These are phyloP conservation scores for Plantago major DNA, from an alignment of 257 asterid species.

Conservation along the genomic window DNA sequence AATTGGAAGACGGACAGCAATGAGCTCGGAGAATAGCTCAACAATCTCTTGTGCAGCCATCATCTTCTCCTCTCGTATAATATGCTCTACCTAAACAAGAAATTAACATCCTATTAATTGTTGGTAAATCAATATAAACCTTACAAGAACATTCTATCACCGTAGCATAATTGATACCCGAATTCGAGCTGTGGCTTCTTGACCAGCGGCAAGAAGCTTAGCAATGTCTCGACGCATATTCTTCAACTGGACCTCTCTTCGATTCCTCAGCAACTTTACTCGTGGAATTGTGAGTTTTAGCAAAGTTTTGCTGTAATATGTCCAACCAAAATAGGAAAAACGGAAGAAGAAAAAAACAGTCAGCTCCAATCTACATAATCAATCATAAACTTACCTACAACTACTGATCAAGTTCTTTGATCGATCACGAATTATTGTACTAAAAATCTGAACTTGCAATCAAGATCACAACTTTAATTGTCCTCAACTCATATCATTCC, in stretches of 20 bases:
- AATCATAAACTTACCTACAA: no score
- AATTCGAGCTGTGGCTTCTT: slow-evolving; percentile 96
- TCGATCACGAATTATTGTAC: no score
- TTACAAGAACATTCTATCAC: not conserved
- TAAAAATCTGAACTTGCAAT: no score
- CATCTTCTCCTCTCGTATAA: slow-evolving; percentile 91
- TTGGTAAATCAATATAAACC: no score
- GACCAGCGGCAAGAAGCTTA: slow-evolving; percentile 92
- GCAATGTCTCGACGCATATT: slow-evolving; percentile 93
- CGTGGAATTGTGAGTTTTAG: slow-evolving; percentile 87
- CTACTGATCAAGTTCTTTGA: no score
- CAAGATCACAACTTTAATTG: no score
- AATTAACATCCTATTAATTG: not conserved
- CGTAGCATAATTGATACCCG: slow-evolving; percentile 40
- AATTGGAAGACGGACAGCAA: slow-evolving; percentile 73
- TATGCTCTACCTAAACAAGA: slow-evolving; percentile 72
- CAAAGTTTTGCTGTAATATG: slow-evolving; percentile 65
- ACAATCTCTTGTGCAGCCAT: slow-evolving; percentile 93
- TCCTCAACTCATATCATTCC: no score
- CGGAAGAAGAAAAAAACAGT: slow-evolving; percentile 5
- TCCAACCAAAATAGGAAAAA: not conserved
- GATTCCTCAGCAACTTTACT: slow-evolving; percentile 83
- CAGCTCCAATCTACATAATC: slow-evolving; percentile 12
- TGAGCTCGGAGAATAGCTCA: slow-evolving; percentile 84
- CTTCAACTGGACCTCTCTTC: slow-evolving; percentile 85